A percentile compares a stretch with the other conserved stretches of the same genome.
Conservation (phyloP, 2,329 filamentous ascomycete genomes). For the Fusarium secorum region DNA sequence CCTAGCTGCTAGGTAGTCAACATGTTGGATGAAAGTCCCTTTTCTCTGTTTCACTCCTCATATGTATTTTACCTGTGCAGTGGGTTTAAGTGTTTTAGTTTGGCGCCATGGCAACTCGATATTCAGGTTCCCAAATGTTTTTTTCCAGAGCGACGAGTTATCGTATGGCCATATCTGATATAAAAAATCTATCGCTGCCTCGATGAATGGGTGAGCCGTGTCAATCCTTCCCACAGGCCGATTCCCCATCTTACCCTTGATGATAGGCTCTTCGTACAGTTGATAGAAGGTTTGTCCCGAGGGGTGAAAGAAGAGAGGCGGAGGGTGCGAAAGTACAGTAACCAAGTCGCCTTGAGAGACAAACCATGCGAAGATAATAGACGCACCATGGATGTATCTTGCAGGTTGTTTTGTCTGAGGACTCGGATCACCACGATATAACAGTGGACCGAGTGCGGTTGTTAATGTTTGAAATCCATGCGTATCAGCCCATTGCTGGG, state of each 20-base stretch:
- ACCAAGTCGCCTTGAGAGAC: slow-evolving; percentile 14
- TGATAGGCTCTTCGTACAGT: slow-evolving; percentile 25
- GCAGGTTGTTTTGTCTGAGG: background rate
- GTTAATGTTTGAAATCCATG: slow-evolving; percentile 23
- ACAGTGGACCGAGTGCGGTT: slow-evolving; percentile 25
- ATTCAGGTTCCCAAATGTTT: background rate
- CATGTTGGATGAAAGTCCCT: background rate
- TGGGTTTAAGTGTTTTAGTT: background rate
- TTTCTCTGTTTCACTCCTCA: background rate
- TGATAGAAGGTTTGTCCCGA: slow-evolving; percentile 18
- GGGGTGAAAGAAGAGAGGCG: slow-evolving; percentile 27
- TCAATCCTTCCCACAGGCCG: slow-evolving; percentile 2
- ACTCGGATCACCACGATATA: background rate
- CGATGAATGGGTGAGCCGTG: background rate
- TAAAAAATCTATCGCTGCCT: background rate
- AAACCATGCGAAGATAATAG: slow-evolving; percentile 26
- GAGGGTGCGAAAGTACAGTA: slow-evolving; percentile 24
- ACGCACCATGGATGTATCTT: slow-evolving; percentile 31
- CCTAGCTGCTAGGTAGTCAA: background rate
- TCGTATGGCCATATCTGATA: slow-evolving; percentile 32
- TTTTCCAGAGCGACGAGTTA: background rate
- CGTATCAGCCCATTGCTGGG: slow-evolving; percentile 26
- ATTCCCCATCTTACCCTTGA: slow-evolving; percentile 16
- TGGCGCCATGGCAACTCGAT: background rate
- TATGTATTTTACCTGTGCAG: background rate